Conservation (phyloP, 169 alveolate species). For the Toxoplasma gondii region DNA sequence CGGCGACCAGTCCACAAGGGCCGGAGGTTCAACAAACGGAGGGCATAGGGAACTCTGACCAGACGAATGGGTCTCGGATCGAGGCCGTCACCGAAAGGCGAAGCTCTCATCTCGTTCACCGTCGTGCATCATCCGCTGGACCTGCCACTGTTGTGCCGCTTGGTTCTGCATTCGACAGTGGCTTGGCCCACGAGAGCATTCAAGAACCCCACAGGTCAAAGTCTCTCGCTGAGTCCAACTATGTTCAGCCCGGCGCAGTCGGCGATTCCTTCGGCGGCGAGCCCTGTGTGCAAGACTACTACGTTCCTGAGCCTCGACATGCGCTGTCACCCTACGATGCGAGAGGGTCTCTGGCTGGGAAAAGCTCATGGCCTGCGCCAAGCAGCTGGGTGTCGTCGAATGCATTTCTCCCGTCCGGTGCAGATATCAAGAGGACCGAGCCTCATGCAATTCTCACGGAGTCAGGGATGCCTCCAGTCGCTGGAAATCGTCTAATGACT, state of each 20-base stretch:
- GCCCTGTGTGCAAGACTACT: background rate
- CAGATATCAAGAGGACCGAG: background rate
- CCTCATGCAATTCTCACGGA: background rate
- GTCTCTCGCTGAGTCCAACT: background rate
- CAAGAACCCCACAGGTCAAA: background rate
- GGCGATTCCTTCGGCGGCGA: slow-evolving; percentile 14
- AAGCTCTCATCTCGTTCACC: background rate
- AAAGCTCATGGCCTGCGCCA: slow-evolving; percentile 2
- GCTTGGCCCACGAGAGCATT: background rate
- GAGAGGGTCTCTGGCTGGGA: background rate
- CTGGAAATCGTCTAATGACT: background rate
- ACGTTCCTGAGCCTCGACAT: background rate
- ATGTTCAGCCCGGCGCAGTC: background rate
- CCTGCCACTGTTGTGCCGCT: background rate
- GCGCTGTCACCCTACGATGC: background rate
- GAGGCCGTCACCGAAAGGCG: background rate
- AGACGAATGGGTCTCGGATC: background rate
- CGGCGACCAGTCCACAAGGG: background rate
- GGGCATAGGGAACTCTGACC: background rate
- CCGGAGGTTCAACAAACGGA: background rate
- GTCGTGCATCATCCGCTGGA: background rate
- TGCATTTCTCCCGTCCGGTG: background rate
- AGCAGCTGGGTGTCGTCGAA: slow-evolving; percentile 19
- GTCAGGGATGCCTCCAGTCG: background rate
- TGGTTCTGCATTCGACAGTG: background rate